Conservation (phyloP, 1,284 basidiomycete genomes). For the Retiboletus flavoniger region DNA sequence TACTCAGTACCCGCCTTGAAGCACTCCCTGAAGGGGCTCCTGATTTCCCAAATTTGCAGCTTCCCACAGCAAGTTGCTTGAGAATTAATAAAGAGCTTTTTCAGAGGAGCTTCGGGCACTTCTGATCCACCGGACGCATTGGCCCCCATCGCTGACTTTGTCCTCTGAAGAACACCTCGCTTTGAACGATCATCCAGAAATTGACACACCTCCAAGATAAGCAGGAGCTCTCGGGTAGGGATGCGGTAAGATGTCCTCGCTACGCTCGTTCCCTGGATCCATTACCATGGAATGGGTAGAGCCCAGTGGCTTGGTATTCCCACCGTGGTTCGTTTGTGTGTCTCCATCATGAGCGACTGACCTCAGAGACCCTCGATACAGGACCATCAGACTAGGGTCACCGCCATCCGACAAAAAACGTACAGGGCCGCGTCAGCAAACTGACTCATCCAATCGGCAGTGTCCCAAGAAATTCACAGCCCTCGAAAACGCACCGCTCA, state of each 20-base stretch:
- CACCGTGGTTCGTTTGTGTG: slow-evolving; percentile 1
- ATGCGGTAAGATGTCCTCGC: neutral
- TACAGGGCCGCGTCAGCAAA: slow-evolving; percentile 23
- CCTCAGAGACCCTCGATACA: slow-evolving; percentile 6
- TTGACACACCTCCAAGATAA: neutral
- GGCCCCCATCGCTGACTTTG: neutral
- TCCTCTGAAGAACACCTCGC: neutral
- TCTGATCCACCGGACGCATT: neutral
- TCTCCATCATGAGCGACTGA: slow-evolving; percentile 1
- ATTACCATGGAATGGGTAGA: neutral
- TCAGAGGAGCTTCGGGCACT: slow-evolving; percentile 3
- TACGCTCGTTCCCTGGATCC: neutral
- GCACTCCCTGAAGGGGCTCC: neutral
- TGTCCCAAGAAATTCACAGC: slow-evolving; percentile 2
- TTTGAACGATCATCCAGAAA: neutral
- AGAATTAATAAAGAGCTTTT: neutral
- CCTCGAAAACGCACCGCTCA: neutral
- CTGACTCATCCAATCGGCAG: slow-evolving; percentile 24
- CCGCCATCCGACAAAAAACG: neutral
- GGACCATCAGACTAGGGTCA: slow-evolving; percentile 16
- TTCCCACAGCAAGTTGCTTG: slow-evolving; percentile 3
- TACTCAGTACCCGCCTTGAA: neutral
- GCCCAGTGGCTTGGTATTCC: slow-evolving; percentile 1
- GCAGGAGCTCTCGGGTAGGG: neutral
- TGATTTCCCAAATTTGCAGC: neutral